Conservation (phyloP, 1,284 basidiomycete species). For the Moesziomyces antarcticus region DNA sequence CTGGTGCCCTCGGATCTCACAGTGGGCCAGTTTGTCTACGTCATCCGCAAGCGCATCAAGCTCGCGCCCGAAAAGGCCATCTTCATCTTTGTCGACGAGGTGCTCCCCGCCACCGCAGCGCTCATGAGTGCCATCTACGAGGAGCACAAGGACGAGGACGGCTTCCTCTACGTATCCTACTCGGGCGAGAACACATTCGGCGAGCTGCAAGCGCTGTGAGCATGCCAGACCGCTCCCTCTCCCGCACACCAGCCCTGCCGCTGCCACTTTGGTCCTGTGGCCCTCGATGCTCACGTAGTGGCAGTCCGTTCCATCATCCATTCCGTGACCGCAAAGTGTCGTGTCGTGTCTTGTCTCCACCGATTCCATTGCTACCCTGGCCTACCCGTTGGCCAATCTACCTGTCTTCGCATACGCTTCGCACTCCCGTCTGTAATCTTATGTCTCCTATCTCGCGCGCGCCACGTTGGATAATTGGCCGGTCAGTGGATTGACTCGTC, state of each 20-base stretch:
- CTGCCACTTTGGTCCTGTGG: no score
- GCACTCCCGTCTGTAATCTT: slow-evolving; percentile 31
- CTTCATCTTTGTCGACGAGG: slow-evolving; percentile 77
- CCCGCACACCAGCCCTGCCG: no score
- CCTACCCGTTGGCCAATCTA: no score
- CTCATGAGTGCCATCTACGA: slow-evolving; percentile 99
- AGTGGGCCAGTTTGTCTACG: slow-evolving; percentile 94
- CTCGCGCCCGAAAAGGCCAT: slow-evolving; percentile 95
- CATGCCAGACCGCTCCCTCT: no score
- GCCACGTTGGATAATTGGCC: no score
- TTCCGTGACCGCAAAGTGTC: background rate
- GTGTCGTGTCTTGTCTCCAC: background rate
- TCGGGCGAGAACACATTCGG: slow-evolving; percentile 66
- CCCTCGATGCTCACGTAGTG: background rate
- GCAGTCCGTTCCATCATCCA: background rate
- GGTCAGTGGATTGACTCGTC: no score
- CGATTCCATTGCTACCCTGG: background rate
- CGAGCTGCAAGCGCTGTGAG: background rate
- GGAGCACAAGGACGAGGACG: slow-evolving; percentile 77
- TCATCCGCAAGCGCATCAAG: slow-evolving; percentile 99
- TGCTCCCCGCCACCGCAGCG: slow-evolving; percentile 95
- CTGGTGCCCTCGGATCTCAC: slow-evolving; percentile 98
- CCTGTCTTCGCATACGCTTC: slow-evolving; percentile 13
- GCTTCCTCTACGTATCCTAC: slow-evolving; percentile 65
- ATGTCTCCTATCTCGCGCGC: slow-evolving; percentile 2